A percentile compares a stretch with the other conserved stretches of the same genome.
These are phyloP conservation scores for Xylaria acuta DNA, from an alignment of 495 filamentous ascomycete genomes.

Conservation along the genomic window DNA sequence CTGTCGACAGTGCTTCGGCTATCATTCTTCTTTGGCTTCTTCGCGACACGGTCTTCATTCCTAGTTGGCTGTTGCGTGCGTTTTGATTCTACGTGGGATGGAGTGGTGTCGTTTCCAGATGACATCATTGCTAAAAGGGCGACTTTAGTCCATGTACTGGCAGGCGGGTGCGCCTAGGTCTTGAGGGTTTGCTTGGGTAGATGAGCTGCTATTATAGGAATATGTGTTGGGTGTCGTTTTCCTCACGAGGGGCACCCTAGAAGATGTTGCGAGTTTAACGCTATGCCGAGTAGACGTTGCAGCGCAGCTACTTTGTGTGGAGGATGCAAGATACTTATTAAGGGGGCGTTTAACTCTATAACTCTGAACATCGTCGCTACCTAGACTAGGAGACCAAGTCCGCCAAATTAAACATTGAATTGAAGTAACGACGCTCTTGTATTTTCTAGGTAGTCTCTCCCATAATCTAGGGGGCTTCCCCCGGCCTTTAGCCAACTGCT, in stretches of 20 bases:
- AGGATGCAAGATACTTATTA: not conserved
- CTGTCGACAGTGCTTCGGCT: not conserved
- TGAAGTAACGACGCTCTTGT: not conserved
- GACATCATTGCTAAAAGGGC: slow-evolving; percentile 4
- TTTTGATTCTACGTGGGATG: not conserved
- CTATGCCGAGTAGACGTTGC: not conserved
- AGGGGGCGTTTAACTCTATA: not conserved
- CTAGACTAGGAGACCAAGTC: not conserved
- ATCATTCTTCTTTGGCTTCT: not conserved
- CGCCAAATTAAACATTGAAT: not conserved
- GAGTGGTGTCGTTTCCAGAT: not conserved
- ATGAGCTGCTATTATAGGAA: not conserved
- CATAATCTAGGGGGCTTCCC: not conserved
- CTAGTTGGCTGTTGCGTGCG: not conserved
- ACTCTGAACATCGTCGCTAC: not conserved
- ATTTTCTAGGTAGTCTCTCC: not conserved
- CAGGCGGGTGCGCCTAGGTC: not conserved
- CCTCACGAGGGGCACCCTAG: not conserved
- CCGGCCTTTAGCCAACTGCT: not conserved
- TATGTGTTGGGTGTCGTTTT: not conserved
- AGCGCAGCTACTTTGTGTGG: not conserved
- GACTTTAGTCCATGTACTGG: not conserved
- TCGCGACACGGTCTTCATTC: not conserved
- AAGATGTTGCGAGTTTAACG: not conserved
- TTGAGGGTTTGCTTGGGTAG: not conserved